Conservation (phyloP, 2,329 filamentous ascomycete genomes). For the Scytalidium sp. region DNA sequence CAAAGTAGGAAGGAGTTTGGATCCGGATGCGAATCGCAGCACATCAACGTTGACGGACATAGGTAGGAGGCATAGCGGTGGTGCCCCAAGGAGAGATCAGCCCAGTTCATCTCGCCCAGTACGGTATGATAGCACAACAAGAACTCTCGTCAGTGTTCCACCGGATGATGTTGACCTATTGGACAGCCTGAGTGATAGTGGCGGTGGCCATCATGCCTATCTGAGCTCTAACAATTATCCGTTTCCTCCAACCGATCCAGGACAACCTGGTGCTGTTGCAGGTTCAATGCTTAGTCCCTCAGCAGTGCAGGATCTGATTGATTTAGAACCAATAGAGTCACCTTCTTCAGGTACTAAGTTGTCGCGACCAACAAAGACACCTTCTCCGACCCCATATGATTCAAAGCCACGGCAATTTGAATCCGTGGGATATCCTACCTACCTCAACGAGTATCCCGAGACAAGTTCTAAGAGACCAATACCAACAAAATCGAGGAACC, state of each 20-base stretch:
- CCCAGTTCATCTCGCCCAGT: slow-evolving; percentile 18
- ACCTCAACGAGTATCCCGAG: slow-evolving; percentile 32
- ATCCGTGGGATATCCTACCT: slow-evolving; percentile 25
- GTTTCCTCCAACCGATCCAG: slow-evolving; percentile 25
- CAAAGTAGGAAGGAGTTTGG: slow-evolving; percentile 22
- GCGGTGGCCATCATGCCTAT: slow-evolving; percentile 14
- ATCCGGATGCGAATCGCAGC: slow-evolving; percentile 21
- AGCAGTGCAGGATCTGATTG: slow-evolving; percentile 21
- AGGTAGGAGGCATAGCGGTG: slow-evolving; percentile 16
- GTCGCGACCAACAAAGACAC: slow-evolving; percentile 19
- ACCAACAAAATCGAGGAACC: slow-evolving; percentile 22
- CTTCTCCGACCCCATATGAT: slow-evolving; percentile 25
- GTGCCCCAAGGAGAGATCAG: slow-evolving; percentile 12
- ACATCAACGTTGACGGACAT: slow-evolving; percentile 17
- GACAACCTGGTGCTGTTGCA: slow-evolving; percentile 22
- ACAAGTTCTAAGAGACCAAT: slow-evolving; percentile 22
- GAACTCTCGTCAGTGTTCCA: slow-evolving; percentile 21
- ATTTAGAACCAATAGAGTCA: slow-evolving; percentile 16
- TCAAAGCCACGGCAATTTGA: not conserved
- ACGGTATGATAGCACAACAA: slow-evolving; percentile 28
- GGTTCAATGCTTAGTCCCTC: slow-evolving; percentile 21
- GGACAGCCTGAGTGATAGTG: slow-evolving; percentile 21
- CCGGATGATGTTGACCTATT: slow-evolving; percentile 15
- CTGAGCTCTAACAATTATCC: slow-evolving; percentile 25
- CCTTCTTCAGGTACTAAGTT: slow-evolving; percentile 16